phyloP scores from a whole-genome alignment of 2,329 filamentous ascomycete species.

The Phaeosphaeriaceae sp. region DNA sequence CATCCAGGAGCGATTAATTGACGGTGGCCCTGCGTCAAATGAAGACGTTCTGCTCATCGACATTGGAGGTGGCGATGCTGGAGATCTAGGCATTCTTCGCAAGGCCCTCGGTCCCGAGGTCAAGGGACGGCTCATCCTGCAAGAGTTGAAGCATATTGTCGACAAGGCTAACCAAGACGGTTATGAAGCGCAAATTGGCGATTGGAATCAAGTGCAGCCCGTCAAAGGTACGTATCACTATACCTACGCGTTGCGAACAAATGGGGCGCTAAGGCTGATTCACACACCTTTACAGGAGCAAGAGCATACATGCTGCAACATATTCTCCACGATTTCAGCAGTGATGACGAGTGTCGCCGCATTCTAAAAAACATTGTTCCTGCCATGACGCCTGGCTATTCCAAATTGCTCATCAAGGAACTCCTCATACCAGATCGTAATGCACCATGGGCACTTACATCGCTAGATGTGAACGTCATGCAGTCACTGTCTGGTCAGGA shows the following conservation, averaged over 20 bases:
- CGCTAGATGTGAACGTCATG: conserved; percentile 14
- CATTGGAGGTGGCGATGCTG: conserved; percentile 10
- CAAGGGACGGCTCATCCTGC: conserved; percentile 14
- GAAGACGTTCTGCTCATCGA: conserved; percentile 9
- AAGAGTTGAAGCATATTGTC: conserved; percentile 19
- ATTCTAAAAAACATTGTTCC: conserved; percentile 11
- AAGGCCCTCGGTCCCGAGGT: conserved; percentile 8
- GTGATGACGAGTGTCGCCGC: conserved; percentile 9
- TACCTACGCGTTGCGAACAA: neutral
- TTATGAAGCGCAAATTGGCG: conserved; percentile 11
- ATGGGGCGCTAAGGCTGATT: neutral
- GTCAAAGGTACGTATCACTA: conserved; percentile 4
- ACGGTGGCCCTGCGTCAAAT: conserved; percentile 4
- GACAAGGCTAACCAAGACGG: conserved; percentile 8
- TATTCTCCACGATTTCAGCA: conserved; percentile 11
- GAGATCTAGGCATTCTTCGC: conserved; percentile 5
- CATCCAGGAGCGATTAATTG: conserved; percentile 8
- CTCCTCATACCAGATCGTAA: conserved; percentile 11
- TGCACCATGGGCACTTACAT: conserved; percentile 11
- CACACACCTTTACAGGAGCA: conserved; percentile 2
- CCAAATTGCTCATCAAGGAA: conserved; percentile 15
- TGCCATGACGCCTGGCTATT: conserved; percentile 14
- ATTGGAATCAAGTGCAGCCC: conserved; percentile 9
- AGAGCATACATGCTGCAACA: conserved; percentile 12
- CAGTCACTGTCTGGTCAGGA: conserved; percentile 9